These are phyloP conservation scores for Singerocomus inundabilis DNA, from an alignment of 1,284 basidiomycete species.

Conservation along the genomic window DNA sequence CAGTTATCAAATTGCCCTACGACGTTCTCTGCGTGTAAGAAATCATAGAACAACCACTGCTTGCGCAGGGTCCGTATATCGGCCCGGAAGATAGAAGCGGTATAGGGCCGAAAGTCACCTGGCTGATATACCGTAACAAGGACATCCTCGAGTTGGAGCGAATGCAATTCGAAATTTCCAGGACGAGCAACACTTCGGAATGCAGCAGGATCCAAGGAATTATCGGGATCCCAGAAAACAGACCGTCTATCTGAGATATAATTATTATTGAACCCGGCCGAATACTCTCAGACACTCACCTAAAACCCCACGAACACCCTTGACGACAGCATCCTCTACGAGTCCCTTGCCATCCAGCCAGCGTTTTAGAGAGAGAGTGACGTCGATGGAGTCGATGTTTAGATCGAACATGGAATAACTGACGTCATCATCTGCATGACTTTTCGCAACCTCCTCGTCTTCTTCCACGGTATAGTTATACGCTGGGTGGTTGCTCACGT, in stretches of 20 bases:
- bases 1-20: constrained; percentile 99
- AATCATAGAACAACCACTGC: constrained; percentile 95
- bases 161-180: constrained; percentile 93
- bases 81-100: constrained; percentile 95
- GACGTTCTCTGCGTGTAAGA: constrained; percentile 88
- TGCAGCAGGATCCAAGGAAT: constrained; percentile 73
- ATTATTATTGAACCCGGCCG: not conserved
- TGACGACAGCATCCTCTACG: constrained; percentile 86
- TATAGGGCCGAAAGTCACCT: constrained; percentile 88
- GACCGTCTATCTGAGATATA: constrained; percentile 75
- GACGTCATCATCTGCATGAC: constrained; percentile 46
- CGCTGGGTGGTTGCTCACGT: constrained; percentile 71
- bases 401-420: constrained; percentile 91
- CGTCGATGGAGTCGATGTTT: constrained; percentile 92
- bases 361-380: constrained; percentile 87
- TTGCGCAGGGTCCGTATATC: constrained; percentile 84
- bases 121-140: constrained; percentile 96
- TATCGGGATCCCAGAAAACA: constrained; percentile 82
- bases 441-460: constrained; percentile 27
- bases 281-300: constrained; percentile 47
- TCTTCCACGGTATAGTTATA: constrained; percentile 64
- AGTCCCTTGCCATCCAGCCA: constrained; percentile 98
- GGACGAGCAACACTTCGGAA: constrained; percentile 74
- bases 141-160: constrained; percentile 88
- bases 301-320: constrained; percentile 91